Percentiles rank a stretch among this genome's conserved stretches.
phyloP scores from a whole-genome alignment of 2,329 filamentous ascomycete genomes.

The Colletotrichum chlorophyti region DNA sequence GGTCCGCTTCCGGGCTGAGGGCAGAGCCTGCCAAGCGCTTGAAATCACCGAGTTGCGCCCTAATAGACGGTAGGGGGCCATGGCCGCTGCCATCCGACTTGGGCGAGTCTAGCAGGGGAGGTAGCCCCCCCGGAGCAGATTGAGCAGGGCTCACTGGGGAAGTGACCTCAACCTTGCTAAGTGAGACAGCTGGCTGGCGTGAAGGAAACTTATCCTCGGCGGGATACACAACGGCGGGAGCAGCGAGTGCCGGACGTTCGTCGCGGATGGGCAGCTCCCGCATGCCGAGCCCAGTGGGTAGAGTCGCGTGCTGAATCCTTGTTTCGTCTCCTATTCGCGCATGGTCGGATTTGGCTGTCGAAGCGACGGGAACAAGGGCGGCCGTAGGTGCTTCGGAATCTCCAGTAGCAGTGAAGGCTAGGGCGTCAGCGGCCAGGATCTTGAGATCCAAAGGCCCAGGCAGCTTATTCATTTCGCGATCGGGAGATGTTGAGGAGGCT shows the following conservation, averaged over 20 bases:
- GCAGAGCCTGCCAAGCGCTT: slow-evolving; percentile 38
- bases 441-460: slow-evolving; percentile 35
- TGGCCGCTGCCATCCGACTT: slow-evolving; percentile 43
- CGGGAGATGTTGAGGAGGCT: slow-evolving; percentile 24
- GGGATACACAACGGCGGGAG: slow-evolving; percentile 19
- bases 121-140: slow-evolving; percentile 36
- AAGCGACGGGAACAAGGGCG: slow-evolving; percentile 30
- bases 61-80: slow-evolving; percentile 45
- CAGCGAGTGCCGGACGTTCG: slow-evolving; percentile 32
- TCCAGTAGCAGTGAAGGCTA: slow-evolving; percentile 33
- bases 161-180: slow-evolving; percentile 7
- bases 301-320: background rate
- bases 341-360: background rate
- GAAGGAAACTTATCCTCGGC: slow-evolving; percentile 13
- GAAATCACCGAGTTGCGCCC: slow-evolving; percentile 44
- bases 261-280: slow-evolving; percentile 43
- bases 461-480: slow-evolving; percentile 11
- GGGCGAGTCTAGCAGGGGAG: slow-evolving; percentile 45
- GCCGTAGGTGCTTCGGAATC: slow-evolving; percentile 21
- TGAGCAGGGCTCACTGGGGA: slow-evolving; percentile 25
- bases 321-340: background rate
- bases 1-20: slow-evolving; percentile 40
- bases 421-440: slow-evolving; percentile 39
- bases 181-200: background rate
- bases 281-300: slow-evolving; percentile 30